These are phyloP conservation scores for Fusarium sp. DNA, from an alignment of 2,329 filamentous ascomycete genomes.

Conservation along the genomic window DNA sequence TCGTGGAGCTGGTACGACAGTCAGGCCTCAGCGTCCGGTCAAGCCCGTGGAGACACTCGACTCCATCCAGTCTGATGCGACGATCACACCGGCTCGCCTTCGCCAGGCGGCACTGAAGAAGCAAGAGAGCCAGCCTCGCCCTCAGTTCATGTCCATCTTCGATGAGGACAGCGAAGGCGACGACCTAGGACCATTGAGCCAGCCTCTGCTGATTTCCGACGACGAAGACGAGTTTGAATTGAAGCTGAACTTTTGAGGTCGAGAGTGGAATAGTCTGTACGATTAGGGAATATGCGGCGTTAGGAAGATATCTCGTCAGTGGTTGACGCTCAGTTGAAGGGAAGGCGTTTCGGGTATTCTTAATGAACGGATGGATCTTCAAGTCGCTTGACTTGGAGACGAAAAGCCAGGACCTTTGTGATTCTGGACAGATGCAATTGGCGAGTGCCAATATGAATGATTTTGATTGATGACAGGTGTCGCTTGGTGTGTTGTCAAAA, in stretches of 20 bases:
- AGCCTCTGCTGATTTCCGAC: constrained; percentile 43
- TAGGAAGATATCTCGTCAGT: constrained; percentile 6
- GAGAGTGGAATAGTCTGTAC: constrained; percentile 12
- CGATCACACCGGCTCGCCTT: constrained; percentile 57
- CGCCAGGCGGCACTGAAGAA: constrained; percentile 38
- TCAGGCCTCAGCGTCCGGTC: constrained; percentile 18
- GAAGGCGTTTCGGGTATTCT: constrained; percentile 25
- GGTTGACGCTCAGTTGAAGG: not conserved
- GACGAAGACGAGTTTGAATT: constrained; percentile 66
- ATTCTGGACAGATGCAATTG: not conserved
- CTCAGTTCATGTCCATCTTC: constrained; percentile 66
- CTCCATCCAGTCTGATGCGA: constrained; percentile 46
- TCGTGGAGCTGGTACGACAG: constrained; percentile 27
- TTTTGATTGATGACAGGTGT: constrained; percentile 2
- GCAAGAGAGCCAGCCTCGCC: constrained; percentile 48
- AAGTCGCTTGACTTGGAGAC: not conserved
- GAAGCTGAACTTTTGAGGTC: constrained; percentile 51
- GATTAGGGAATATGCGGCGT: constrained; percentile 34
- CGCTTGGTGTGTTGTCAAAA: not conserved
- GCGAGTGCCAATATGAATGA: not conserved
- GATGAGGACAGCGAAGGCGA: constrained; percentile 56
- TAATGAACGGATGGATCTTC: not conserved
- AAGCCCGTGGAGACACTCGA: constrained; percentile 30
- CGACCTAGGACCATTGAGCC: constrained; percentile 43
- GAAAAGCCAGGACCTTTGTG: not conserved